Evolutionary conservation across 148 eudicot genomes (phyloP), one percentile per base, ranked within the genome.

Genomic region (Rhododendron henanense): DNA sequence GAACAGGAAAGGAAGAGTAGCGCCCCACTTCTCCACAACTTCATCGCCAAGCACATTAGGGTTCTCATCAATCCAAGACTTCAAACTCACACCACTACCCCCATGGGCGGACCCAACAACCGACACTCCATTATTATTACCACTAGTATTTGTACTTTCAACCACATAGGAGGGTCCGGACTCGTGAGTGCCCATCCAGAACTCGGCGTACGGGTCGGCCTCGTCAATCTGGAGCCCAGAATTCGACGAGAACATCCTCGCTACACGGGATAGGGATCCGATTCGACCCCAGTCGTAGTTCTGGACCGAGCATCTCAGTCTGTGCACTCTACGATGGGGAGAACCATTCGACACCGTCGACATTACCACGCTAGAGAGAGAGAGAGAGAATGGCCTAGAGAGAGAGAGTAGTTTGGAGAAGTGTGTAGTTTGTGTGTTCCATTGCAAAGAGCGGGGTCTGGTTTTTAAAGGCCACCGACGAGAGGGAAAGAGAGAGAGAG

Each of bases 121-220:
- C 81, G 87, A 77, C 44, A 50, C 85, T 0, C 88, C 88, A 81
- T 85, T 53, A 69, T 78, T 67, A 5, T 23, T n/a, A 65, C 3
- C 0, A 0, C 18, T 19, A 57, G 25, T 6, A 61, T 81, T 86
- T 28, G 28, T 3, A 10, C 83, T 86, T 10, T 81, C 79, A 0
- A 86, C 84, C 48, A 93, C 90, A 84, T 88, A 94, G 5, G 99
- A 95, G 2, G 98, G 94, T 1, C 99, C 99, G 21, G 96, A 93
- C n/a, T 86, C 94, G 84, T 97, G 99, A 28, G 99, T 97, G 1
- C 99, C 99, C 96, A 97, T 95, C 99, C 99, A 97, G 25, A 97
- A 90, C 91, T 97, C 99, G 25, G 99, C 99, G 84, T 91, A 92
- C 25, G 93, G 95, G 87, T 87, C 88, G 1, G 74, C 87, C 0